Base-by-base conservation (phyloP, 2,329 filamentous ascomycete species). In the Cladosporium sp. region DNA sequence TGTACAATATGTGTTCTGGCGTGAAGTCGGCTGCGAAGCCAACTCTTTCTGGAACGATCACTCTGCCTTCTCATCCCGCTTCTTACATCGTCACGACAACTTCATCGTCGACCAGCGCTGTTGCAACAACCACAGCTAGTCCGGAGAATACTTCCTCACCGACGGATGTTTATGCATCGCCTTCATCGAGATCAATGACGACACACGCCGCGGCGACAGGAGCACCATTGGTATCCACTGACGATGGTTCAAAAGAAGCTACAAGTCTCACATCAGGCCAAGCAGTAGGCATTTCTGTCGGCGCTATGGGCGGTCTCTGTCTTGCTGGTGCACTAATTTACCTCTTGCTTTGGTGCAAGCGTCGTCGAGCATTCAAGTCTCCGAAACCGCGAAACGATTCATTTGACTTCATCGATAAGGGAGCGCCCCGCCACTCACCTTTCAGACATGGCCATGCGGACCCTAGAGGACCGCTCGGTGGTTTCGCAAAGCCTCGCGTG, bases 351-450 rank as follows among this genome's bases (percentile, higher is more conserved):
- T 73, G 68, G 46, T 62, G 69, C 26, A 69, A 72, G 28, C 66
- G 70, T 18, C 69, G 72, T 11, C 70, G 67, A 28, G 50, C 44
- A 21, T 53, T 62, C 23, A 64, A 64, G 21, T 61, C 65, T 3
- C 65, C 62, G n/a, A 58, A 67, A 49, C 23, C 66, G 21, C 44
- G 62, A 10, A 62, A 52, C 4, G 61, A 50, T 12, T 76, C 73
- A n/a, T 76, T 75, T 50, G 75, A 77, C 63, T 77, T 77, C 60
- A 66, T 73, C 14, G 74, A 76, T 65, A 70, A 75, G 35, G 70
- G 68, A 11, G 71, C 75, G 23, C 68, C 73, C 10, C 68, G 69
- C 1, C 69, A 70, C 44, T 70, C 72, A 28, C 69, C 68, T 10
- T 71, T 70, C 57, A 68, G 66, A 23, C 59, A 69, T 49, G 66